A percentile compares a stretch with the other conserved stretches of the same genome.
These are phyloP conservation scores for Macrophomina pseudophaseolina DNA, from an alignment of 2,329 filamentous ascomycete species.

Conservation along the genomic window DNA sequence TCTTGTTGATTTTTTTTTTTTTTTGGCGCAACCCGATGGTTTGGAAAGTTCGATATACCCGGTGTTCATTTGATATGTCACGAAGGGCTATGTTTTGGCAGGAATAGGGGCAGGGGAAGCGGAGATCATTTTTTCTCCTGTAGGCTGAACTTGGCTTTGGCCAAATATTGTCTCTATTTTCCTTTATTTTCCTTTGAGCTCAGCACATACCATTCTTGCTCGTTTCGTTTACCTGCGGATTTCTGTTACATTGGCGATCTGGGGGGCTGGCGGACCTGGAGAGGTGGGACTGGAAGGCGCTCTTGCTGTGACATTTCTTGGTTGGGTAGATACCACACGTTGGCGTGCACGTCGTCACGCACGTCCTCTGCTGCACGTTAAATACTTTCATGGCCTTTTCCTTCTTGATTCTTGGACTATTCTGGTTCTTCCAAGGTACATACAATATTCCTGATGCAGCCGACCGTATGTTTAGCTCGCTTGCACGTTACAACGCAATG, in stretches of 20 bases:
- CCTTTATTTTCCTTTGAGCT: background rate
- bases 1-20: background rate
- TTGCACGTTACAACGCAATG: slow-evolving; percentile 6
- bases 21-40: slow-evolving; percentile 11
- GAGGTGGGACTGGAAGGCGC: slow-evolving; percentile 10
- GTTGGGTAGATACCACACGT: slow-evolving; percentile 22
- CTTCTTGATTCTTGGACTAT: background rate
- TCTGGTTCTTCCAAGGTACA: background rate
- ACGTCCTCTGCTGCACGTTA: slow-evolving; percentile 20
- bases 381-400: background rate
- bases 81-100: slow-evolving; percentile 23
- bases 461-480: background rate
- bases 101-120: slow-evolving; percentile 22
- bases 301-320: slow-evolving; percentile 9
- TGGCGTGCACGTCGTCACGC: slow-evolving; percentile 17
- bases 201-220: slow-evolving; percentile 11
- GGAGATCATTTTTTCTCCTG: slow-evolving; percentile 2
- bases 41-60: slow-evolving; percentile 22
- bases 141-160: slow-evolving; percentile 12
- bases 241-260: slow-evolving; percentile 13
- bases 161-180: background rate
- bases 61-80: slow-evolving; percentile 25
- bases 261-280: background rate
- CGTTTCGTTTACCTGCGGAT: slow-evolving; percentile 10
- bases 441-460: background rate